Base-by-base conservation (phyloP, 352 stramenopile genomes). In the Pythium aphanidermatum region DNA sequence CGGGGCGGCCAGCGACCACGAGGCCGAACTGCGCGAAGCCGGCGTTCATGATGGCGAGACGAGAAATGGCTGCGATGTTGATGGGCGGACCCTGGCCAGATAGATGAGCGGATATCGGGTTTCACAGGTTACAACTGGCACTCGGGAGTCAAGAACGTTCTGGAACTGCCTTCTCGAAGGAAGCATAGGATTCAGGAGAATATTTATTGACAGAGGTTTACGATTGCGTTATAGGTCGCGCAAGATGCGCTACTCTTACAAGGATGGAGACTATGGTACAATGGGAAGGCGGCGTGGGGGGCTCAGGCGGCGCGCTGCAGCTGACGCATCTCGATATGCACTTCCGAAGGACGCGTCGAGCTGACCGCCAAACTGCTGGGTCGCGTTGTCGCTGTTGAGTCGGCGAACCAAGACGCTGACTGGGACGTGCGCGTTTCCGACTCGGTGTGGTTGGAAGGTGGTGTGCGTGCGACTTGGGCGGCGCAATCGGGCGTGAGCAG, bases 1-100 rank as follows among this genome's bases (percentile, higher is more conserved):
- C 47, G 28, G 59, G 66, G n/a, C 66, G 62, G n/a, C 66, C 66
- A 31, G 63, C 57, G 33, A 68, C 55, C 16, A 77, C 63, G 41
- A 70, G 38, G 11, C 66, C 66, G 41, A 77, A 77, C 48, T 41
- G 70, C 58, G 32, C 70, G 42, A 65, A 14, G 51, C 38, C 46
- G 31, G 45, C 46, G 35, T 24, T 35, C 17, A 49, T 42, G 30
- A 45, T 32, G 38, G 11, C 20, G 16, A 28, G 6, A 38, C 32
- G 25, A 32, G 23, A 34, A 35, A 32, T 34, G 33, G 13, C 11
- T 32, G 32, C 2, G 36, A 27, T 12, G 16, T 46, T n/a, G 21
- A 38, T 38, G 29, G 27, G 20, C n/a, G 23, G 37, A 30, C 11
- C 25, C 17, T 6, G 11, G 10, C 9, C 31, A 8, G 19, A 20